These are phyloP conservation scores for Colletotrichum sansevieriae DNA, from an alignment of 2,329 filamentous ascomycete genomes.

Conservation along the genomic window DNA sequence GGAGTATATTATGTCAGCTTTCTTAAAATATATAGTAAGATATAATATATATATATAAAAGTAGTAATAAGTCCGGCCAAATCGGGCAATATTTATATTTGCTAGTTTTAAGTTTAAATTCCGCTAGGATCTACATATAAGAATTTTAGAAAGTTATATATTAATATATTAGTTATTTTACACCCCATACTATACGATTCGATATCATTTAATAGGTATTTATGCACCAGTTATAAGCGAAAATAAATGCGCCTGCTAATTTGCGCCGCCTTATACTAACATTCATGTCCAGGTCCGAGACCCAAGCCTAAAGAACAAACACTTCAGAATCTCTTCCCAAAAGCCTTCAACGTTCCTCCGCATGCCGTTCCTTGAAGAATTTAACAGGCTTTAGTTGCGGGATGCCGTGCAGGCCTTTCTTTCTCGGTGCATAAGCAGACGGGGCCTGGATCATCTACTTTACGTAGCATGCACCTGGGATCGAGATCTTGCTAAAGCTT, in stretches of 20 bases:
- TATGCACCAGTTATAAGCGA: constrained; percentile 2
- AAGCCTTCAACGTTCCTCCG: neutral
- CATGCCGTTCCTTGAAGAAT: neutral
- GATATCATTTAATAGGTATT: neutral
- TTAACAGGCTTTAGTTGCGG: neutral
- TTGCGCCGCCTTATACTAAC: constrained; percentile 14
- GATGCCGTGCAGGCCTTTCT: too few species aligned
- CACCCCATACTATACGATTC: too few species aligned
- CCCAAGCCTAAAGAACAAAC: neutral
- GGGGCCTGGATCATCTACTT: constrained; percentile 2
- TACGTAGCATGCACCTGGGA: constrained; percentile 10
- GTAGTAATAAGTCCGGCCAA: too few species aligned
- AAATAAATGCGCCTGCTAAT: constrained; percentile 16
- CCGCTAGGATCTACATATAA: too few species aligned
- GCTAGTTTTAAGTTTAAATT: too few species aligned
- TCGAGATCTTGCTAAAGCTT: constrained; percentile 36
- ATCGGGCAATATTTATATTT: too few species aligned
- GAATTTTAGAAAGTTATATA: too few species aligned
- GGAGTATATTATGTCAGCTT: too few species aligned
- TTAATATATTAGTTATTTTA: too few species aligned
- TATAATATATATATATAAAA: too few species aligned
- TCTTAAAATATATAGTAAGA: too few species aligned
- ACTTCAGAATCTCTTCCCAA: neutral
- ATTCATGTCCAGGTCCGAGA: neutral
- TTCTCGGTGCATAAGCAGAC: too few species aligned